Evolutionary conservation across 2,329 filamentous ascomycete genomes (phyloP).

Genomic region (Amauroascus verrucosus): DNA sequence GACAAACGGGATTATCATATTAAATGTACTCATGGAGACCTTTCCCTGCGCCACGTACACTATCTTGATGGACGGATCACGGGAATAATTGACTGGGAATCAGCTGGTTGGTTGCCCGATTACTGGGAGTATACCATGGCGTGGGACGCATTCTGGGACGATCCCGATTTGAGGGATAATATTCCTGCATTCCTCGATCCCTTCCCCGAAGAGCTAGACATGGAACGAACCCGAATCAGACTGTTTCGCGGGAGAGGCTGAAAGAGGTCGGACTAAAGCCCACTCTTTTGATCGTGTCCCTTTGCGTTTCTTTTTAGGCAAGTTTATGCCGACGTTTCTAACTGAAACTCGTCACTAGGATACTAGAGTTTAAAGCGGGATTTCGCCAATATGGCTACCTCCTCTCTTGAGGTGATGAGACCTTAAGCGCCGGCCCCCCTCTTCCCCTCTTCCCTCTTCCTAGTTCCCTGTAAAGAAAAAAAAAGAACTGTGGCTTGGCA

Average conservation of each 20-base stretch:
- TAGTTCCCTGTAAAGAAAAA: not conserved
- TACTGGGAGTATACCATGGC: constrained; percentile 39
- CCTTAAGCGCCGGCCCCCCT: not conserved
- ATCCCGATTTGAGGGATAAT: constrained; percentile 21
- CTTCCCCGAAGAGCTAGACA: constrained; percentile 30
- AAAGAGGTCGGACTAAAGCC: no score
- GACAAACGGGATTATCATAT: constrained; percentile 4
- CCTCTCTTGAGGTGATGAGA: not conserved
- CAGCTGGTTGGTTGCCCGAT: constrained; percentile 34
- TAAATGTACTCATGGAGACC: constrained; percentile 7
- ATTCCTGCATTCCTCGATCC: constrained; percentile 32
- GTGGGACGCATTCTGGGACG: constrained; percentile 21
- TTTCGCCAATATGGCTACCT: not conserved
- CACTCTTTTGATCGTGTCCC: no score
- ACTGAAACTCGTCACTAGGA: not conserved
- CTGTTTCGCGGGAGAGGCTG: constrained; percentile 20
- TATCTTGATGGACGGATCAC: constrained; percentile 29
- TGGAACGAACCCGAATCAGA: constrained; percentile 33
- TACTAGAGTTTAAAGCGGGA: not conserved
- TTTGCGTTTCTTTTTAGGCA: not conserved
- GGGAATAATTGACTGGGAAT: constrained; percentile 41
- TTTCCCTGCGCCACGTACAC: constrained; percentile 20
- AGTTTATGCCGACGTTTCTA: not conserved
- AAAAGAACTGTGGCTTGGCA: not conserved
- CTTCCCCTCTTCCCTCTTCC: no score